Evolutionary conservation across 1,139 yeast genomes (phyloP).

Genomic region (Pichia sp.): DNA sequence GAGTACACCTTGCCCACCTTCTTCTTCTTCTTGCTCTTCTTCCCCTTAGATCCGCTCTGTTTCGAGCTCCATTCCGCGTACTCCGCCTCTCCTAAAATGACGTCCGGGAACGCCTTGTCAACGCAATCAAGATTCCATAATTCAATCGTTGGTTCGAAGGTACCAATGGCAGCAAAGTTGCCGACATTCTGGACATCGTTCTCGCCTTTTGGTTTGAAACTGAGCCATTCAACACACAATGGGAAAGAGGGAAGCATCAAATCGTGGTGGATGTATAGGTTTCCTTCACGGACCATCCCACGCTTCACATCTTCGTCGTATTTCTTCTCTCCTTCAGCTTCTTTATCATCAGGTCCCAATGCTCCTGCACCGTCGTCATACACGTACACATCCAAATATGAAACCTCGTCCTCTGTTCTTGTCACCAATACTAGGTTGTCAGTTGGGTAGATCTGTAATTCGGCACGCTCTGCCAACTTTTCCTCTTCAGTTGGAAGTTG

Average conservation of each 20-base stretch:
- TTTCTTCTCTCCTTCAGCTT: constrained; percentile 56
- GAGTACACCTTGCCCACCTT: constrained; percentile 24
- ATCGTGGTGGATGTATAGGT: constrained; percentile 92
- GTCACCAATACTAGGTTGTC: constrained; percentile 89
- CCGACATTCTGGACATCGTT: constrained; percentile 51
- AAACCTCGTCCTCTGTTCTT: constrained; percentile 93
- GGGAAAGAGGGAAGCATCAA: constrained; percentile 97
- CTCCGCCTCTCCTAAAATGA: constrained; percentile 78
- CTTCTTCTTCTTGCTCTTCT: constrained; percentile 41
- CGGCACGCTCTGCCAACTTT: constrained; percentile 66
- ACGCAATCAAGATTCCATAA: constrained; percentile 92
- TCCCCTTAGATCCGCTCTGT: constrained; percentile 15
- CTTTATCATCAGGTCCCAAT: constrained; percentile 52
- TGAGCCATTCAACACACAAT: constrained; percentile 91
- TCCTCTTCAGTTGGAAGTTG: constrained; percentile 69
- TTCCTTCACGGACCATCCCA: constrained; percentile 66
- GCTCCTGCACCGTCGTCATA: constrained; percentile 88
- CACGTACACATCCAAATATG: constrained; percentile 87
- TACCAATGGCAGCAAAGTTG: constrained; percentile 93
- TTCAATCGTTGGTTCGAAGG: constrained; percentile 96
- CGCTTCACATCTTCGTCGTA: constrained; percentile 62
- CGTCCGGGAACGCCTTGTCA: constrained; percentile 92
- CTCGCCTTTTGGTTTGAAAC: constrained; percentile 56
- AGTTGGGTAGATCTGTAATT: constrained; percentile 80
- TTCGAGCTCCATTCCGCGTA: constrained; percentile 18